Evolutionary conservation across 352 stramenopile genomes (phyloP).

Genomic region (Globisporangium lucens): DNA sequence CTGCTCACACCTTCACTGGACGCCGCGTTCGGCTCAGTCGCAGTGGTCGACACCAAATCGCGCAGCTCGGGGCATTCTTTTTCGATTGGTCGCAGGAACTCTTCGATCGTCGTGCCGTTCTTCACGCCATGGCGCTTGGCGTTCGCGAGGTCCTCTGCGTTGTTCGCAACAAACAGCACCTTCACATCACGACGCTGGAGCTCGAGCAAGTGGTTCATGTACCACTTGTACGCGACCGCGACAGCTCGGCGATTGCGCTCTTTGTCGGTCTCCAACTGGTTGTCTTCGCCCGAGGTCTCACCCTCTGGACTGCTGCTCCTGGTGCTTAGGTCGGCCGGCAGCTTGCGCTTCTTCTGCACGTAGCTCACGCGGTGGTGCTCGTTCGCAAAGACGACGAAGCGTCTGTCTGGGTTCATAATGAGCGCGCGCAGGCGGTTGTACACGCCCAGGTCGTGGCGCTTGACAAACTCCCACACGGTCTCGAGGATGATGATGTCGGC

Average conservation of each 20-base stretch:
- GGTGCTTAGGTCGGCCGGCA: constrained; percentile 21
- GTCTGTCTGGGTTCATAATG: constrained; percentile 74
- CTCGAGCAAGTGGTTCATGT: constrained; percentile 51
- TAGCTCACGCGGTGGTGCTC: constrained; percentile 87
- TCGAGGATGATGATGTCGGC: constrained; percentile 89
- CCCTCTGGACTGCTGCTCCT: constrained; percentile 12
- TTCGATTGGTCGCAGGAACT: constrained; percentile 57
- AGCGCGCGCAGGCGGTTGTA: constrained; percentile 89
- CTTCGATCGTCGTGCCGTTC: constrained; percentile 50
- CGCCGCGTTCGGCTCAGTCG: constrained; percentile 20
- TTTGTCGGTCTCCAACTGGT: constrained; percentile 44
- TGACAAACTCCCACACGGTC: constrained; percentile 89
- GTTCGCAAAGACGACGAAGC: constrained; percentile 93
- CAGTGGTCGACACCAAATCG: constrained; percentile 48
- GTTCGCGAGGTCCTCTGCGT: constrained; percentile 47
- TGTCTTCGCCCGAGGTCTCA: constrained; percentile 30
- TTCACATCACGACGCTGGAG: constrained; percentile 45
- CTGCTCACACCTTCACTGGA: constrained; percentile 38
- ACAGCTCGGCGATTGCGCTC: constrained; percentile 89
- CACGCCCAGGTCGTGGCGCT: constrained; percentile 83
- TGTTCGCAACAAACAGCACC: constrained; percentile 66
- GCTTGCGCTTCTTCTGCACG: constrained; percentile 49
- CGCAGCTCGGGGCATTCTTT: constrained; percentile 47
- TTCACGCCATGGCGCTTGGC: constrained; percentile 46
- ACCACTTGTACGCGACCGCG: constrained; percentile 77